These are phyloP conservation scores for Telopea speciosissima DNA, from an alignment of 177 flowering plant species.

Conservation along the genomic window DNA sequence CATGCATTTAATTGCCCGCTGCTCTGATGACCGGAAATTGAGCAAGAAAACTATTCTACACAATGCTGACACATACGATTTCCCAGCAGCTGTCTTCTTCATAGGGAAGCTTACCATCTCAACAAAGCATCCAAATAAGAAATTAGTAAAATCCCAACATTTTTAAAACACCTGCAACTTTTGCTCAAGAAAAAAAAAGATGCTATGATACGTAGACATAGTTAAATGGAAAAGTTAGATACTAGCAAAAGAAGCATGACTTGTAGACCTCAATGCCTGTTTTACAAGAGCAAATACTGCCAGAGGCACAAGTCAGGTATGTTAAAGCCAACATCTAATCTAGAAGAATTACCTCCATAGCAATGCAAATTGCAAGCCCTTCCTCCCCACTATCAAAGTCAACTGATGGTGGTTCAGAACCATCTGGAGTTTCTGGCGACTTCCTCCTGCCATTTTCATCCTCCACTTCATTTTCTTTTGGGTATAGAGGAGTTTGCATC, in stretches of 20 bases:
- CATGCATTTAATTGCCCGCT: constrained; percentile 63
- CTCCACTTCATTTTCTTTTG: constrained; percentile 30
- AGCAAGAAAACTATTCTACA: constrained; percentile 59
- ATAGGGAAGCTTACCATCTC: constrained; percentile 54
- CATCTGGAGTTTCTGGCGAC: constrained; percentile 24
- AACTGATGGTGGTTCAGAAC: constrained; percentile 20
- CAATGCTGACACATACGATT: constrained; percentile 59
- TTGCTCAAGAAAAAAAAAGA: neutral
- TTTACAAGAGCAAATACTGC: neutral
- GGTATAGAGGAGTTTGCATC: constrained; percentile 78
- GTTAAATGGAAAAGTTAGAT: neutral
- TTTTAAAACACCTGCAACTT: neutral
- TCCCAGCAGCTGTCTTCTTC: constrained; percentile 82
- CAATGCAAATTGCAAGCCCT: constrained; percentile 89
- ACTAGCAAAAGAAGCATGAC: neutral
- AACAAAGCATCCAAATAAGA: constrained; percentile 11
- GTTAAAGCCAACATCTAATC: too few species aligned
- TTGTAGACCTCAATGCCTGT: neutral
- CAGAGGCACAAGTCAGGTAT: too few species aligned
- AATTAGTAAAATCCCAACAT: constrained; percentile 1
- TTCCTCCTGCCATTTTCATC: constrained; percentile 23
- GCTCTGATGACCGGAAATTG: constrained; percentile 56
- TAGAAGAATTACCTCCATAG: constrained; percentile 55
- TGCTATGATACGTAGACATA: neutral
- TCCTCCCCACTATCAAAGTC: constrained; percentile 65